Evolutionary conservation across 768 basidiomycete genomes (phyloP), one percentile per base, ranked within the genome.

Genomic region (Mycena vitilis): DNA sequence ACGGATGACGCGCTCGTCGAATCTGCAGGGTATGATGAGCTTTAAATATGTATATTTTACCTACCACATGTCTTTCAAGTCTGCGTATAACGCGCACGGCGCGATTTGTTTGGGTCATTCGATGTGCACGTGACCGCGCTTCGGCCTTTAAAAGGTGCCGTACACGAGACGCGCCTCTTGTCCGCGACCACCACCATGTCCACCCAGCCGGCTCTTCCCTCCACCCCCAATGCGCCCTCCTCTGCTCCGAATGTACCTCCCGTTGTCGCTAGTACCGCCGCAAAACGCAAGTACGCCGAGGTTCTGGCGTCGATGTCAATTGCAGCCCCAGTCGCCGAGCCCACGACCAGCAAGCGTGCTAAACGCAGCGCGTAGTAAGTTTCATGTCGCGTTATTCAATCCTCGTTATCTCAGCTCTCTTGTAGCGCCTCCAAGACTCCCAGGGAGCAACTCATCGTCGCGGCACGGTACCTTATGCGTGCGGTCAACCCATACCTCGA

Each of bases 121-220:
- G 52, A 15, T 11, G 30, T 34, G 25, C 52, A 53, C 52, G 52
- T 53, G 52, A 53, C 25, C 52, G 52, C 18, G 52, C 25, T 18
- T 11, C 52, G 52, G 52, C 16, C 52, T 53, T 53, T 53, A 53
- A 53, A 53, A 36, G 52, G n/a, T 30, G 30, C 52, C 15, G 15
- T 25, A 13, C 34, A 16, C 30, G 18, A 34, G 52, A 42, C 52
- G 52, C 52, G 52, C 52, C 22, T 53, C 52, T 53, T 53, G 52
- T 53, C 52, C 52, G 30, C 52, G 30, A 53, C 52, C 52, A 53
- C 15, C 40, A 30, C 30, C 40, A 42, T 42, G 40, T 11, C 40
- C 40, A 12, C 16, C 16, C 40, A 42, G 7, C 40, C 16, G 2
- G 4, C 40, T 42, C 52, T 53, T 25, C 5, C 13, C 13, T 15